Evolutionary conservation across 2,329 filamentous ascomycete genomes (phyloP).

Genomic region (Claviceps maximensis): DNA sequence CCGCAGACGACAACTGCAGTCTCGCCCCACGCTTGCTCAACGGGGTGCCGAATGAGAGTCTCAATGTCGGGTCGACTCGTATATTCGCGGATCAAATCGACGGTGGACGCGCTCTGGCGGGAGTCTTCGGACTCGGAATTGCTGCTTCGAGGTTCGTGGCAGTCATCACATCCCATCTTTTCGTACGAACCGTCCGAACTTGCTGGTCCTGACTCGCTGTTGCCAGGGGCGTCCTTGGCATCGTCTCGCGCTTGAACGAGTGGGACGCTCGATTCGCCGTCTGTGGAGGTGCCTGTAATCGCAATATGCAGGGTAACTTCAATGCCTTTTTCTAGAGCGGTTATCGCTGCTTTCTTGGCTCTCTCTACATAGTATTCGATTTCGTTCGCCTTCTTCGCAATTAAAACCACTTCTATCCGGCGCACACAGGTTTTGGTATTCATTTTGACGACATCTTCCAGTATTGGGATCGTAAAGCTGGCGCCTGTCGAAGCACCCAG

Average conservation of each 20-base stretch:
- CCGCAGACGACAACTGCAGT: conserved; percentile 49
- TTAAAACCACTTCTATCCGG: conserved; percentile 38
- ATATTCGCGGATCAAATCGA: conserved; percentile 29
- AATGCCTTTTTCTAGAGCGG: conserved; percentile 29
- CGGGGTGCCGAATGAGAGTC: conserved; percentile 35
- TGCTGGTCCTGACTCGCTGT: neutral
- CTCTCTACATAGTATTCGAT: conserved; percentile 41
- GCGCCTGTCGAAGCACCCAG: conserved; percentile 51
- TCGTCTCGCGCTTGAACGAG: conserved; percentile 1
- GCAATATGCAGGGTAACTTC: conserved; percentile 40
- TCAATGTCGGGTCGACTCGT: conserved; percentile 36
- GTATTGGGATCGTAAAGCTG: conserved; percentile 46
- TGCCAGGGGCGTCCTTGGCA: neutral
- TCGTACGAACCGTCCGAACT: neutral
- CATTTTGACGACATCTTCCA: conserved; percentile 38
- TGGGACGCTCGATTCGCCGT: conserved; percentile 3
- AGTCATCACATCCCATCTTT: neutral
- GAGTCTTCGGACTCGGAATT: neutral
- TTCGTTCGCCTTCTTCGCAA: conserved; percentile 38
- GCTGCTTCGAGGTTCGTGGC: neutral
- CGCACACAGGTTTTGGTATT: conserved; percentile 32
- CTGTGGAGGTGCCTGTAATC: conserved; percentile 27
- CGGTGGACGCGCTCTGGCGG: neutral
- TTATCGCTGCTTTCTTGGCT: conserved; percentile 29
- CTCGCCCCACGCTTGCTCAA: conserved; percentile 46